A percentile compares a stretch with the other conserved stretches of the same genome.
Evolutionary conservation across 2,329 filamentous ascomycete genomes (phyloP).

Genomic region (Microascus cirrosus): DNA sequence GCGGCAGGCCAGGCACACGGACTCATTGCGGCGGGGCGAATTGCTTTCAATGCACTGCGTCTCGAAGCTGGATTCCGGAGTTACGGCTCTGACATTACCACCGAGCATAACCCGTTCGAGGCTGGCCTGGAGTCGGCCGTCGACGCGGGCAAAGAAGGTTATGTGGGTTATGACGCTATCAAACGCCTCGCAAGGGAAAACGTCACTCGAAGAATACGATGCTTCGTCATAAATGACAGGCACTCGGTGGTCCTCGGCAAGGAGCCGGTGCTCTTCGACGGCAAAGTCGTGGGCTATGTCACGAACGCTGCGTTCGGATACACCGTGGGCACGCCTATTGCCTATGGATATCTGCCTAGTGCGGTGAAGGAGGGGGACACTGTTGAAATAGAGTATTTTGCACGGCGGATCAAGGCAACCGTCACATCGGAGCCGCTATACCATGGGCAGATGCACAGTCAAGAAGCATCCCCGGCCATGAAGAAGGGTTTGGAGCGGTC

Average conservation of each 20-base stretch:
- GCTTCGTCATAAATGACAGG: constrained; percentile 44
- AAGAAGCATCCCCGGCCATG: not conserved
- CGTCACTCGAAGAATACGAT: constrained; percentile 25
- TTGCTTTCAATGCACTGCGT: constrained; percentile 45
- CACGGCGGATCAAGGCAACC: constrained; percentile 38
- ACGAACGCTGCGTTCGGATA: constrained; percentile 52
- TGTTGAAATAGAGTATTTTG: constrained; percentile 54
- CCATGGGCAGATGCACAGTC: not conserved
- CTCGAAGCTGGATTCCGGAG: constrained; percentile 49
- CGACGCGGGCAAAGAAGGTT: constrained; percentile 31
- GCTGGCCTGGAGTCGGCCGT: constrained; percentile 42
- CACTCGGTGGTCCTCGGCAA: constrained; percentile 47
- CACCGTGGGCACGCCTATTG: constrained; percentile 45
- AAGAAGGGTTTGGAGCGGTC: not conserved
- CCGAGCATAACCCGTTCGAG: constrained; percentile 50
- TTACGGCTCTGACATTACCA: constrained; percentile 47
- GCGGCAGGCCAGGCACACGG: constrained; percentile 41
- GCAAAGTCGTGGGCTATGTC: constrained; percentile 40
- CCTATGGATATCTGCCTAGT: constrained; percentile 45
- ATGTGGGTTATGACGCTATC: constrained; percentile 39
- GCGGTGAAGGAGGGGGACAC: constrained; percentile 30
- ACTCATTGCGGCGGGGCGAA: constrained; percentile 45
- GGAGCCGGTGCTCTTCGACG: constrained; percentile 44
- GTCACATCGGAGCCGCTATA: constrained; percentile 38
- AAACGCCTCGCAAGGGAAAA: constrained; percentile 24